Conservation (phyloP, 805 yeast genomes). For the Lipomyces mesembrius region DNA sequence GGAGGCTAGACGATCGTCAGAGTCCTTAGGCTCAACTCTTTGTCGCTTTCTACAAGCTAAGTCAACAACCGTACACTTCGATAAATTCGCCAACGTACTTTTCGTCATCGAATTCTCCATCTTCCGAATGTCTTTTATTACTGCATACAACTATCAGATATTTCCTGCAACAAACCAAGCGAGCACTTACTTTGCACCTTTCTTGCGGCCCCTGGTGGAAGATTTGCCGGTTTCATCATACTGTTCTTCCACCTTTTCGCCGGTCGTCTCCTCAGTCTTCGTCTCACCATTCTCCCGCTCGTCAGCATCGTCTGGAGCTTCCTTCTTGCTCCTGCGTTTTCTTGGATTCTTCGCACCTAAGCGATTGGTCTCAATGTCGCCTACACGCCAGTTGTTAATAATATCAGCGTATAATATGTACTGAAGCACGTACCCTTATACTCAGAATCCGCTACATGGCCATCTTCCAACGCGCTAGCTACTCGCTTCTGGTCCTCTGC, state of each 20-base stretch:
- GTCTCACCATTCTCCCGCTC: constrained; percentile 7
- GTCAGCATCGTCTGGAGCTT: neutral
- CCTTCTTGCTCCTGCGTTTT: constrained; percentile 3
- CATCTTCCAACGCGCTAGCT: constrained; percentile 27
- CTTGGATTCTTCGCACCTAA: constrained; percentile 16
- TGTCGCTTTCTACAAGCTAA: neutral
- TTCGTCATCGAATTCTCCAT: neutral
- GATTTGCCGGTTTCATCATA: neutral
- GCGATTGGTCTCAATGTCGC: constrained; percentile 22
- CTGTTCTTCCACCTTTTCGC: neutral
- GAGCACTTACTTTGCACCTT: neutral
- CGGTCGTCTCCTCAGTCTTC: neutral
- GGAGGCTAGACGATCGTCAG: neutral
- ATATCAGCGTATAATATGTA: neutral
- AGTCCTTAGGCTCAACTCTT: neutral
- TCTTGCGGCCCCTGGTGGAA: neutral
- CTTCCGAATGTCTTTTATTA: neutral
- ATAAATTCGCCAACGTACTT: constrained; percentile 1
- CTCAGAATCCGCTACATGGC: constrained; percentile 33
- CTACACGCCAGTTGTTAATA: neutral
- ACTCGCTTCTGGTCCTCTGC: constrained; percentile 23
- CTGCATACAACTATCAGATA: neutral
- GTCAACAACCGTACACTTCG: neutral
- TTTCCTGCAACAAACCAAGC: no score
- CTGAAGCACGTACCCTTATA: constrained; percentile 16